Conservation (phyloP, 108 stramenopile genomes). For the Cylindrotheca fusiformis region DNA sequence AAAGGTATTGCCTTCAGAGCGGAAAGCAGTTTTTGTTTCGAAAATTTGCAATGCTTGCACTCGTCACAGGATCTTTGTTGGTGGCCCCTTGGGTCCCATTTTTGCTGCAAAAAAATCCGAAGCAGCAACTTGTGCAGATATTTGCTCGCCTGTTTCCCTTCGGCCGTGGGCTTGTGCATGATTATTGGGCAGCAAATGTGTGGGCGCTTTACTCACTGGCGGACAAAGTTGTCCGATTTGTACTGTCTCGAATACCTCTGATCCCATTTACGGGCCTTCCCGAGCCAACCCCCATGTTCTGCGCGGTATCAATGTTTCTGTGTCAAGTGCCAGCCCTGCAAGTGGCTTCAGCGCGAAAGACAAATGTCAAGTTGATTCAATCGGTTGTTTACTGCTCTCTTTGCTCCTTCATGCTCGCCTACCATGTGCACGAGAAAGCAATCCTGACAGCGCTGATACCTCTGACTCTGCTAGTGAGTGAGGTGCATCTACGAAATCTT, state of each 20-base stretch:
- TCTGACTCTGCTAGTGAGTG: conserved; percentile 43
- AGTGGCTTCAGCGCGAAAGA: conserved; percentile 19
- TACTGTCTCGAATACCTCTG: not conserved
- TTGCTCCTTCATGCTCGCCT: conserved; percentile 72
- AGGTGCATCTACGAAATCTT: conserved; percentile 9
- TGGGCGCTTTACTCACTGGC: conserved; percentile 88
- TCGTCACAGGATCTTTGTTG: conserved; percentile 49
- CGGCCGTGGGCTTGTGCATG: conserved; percentile 92
- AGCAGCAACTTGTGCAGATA: conserved; percentile 66
- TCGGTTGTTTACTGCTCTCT: conserved; percentile 60
- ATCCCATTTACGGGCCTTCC: conserved; percentile 32
- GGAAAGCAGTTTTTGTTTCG: conserved; percentile 33
- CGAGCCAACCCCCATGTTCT: conserved; percentile 58
- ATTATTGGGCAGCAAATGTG: conserved; percentile 97
- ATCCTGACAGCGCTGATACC: conserved; percentile 85
- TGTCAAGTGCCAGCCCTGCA: conserved; percentile 47
- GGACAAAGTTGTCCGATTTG: conserved; percentile 48
- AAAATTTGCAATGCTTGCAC: conserved; percentile 55
- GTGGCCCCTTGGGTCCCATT: conserved; percentile 72
- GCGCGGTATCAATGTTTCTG: conserved; percentile 47
- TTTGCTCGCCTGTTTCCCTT: conserved; percentile 92
- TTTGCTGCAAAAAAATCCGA: conserved; percentile 27
- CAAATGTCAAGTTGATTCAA: conserved; percentile 34
- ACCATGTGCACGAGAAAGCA: conserved; percentile 98
- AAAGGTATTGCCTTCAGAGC: conserved; percentile 56